Evolutionary conservation across 148 eudicot genomes (phyloP).

Genomic region (Gaultheria prostrata): DNA sequence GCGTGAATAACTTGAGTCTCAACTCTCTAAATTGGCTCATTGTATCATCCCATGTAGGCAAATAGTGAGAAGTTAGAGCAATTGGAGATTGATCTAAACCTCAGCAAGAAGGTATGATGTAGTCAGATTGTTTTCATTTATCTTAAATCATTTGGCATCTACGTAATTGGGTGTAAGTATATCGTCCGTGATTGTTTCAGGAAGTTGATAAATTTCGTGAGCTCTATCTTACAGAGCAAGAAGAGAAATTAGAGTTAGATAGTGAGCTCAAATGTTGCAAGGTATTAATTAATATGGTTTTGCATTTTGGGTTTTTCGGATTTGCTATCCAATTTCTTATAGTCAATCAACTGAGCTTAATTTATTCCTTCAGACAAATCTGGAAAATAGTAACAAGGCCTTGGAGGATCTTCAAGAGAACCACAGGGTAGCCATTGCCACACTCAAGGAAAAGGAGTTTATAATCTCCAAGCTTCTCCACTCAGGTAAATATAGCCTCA

Average conservation of each 20-base stretch:
- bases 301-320: constrained; percentile 1
- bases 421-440: constrained; percentile 35
- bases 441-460: constrained; percentile 61
- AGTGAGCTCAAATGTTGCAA: constrained; percentile 64
- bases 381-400: constrained; percentile 47
- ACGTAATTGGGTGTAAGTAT: neutral
- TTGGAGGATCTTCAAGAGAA: constrained; percentile 61
- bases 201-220: constrained; percentile 55
- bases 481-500: constrained; percentile 44
- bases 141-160: neutral
- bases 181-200: constrained; percentile 32
- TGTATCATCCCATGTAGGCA: constrained; percentile 39
- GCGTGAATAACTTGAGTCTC: neutral
- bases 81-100: constrained; percentile 65
- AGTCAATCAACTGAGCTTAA: neutral
- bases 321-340: constrained; percentile 3
- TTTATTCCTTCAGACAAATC: constrained; percentile 39
- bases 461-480: constrained; percentile 55
- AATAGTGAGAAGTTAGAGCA: constrained; percentile 71
- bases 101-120: constrained; percentile 50
- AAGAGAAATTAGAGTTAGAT: constrained; percentile 56
- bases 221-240: constrained; percentile 69
- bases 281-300: constrained; percentile 36
- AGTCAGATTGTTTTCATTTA: neutral
- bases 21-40: neutral